Evolutionary conservation across 768 basidiomycete genomes (phyloP).

Genomic region (Candolleomyces aberdarensis): DNA sequence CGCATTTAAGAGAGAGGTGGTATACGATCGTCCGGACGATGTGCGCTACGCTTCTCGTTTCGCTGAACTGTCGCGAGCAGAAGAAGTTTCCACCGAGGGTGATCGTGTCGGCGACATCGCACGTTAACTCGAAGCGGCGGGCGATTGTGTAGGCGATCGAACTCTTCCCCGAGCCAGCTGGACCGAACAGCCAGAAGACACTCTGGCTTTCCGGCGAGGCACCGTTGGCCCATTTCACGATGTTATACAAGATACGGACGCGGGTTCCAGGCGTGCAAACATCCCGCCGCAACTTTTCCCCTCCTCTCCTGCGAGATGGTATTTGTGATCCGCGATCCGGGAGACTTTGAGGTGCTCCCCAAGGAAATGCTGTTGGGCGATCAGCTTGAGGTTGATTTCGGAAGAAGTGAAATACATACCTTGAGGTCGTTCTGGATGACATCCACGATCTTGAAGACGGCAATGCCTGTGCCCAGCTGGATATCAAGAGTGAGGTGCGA

Average conservation of each 20-base stretch:
- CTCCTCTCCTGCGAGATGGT: neutral
- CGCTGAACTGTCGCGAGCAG: slow-evolving; percentile 20
- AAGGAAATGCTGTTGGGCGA: neutral
- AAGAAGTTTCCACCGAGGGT: slow-evolving; percentile 19
- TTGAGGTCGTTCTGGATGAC: neutral
- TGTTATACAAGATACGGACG: slow-evolving; percentile 10
- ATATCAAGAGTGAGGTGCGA: neutral
- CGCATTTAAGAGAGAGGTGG: slow-evolving; percentile 11
- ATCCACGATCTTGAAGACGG: neutral
- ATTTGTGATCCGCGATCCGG: neutral
- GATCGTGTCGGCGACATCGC: neutral
- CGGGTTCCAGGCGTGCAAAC: slow-evolving; percentile 19
- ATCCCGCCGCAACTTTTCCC: neutral
- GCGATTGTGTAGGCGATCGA: slow-evolving; percentile 19
- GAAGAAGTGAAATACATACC: neutral
- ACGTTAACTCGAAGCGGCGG: slow-evolving; percentile 1
- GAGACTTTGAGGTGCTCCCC: neutral
- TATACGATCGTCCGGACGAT: slow-evolving; percentile 17
- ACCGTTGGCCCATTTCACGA: slow-evolving; percentile 15
- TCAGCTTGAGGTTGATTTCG: neutral
- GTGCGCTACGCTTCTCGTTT: slow-evolving; percentile 6
- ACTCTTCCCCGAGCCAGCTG: slow-evolving; percentile 11
- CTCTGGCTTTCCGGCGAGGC: slow-evolving; percentile 3
- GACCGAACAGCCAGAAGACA: neutral
- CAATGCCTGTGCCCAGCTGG: neutral